Evolutionary conservation across 2,329 filamentous ascomycete genomes (phyloP), one percentile per base, ranked within the genome.

Genomic region (Botrytis pseudocinerea): DNA sequence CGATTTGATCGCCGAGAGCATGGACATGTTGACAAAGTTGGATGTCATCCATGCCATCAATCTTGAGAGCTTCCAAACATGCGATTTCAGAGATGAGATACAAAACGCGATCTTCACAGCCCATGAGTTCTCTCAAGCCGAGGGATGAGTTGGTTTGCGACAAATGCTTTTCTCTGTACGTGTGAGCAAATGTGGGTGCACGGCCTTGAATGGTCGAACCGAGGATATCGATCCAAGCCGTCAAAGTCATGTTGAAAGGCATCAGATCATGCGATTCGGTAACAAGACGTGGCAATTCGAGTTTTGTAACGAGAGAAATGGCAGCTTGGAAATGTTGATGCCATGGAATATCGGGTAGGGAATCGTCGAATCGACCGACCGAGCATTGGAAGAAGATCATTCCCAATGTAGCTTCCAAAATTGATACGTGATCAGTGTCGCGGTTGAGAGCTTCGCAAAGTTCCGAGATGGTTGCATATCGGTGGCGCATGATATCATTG

Each of bases 81-180:
- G 95, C 93, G 79, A 98, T 97, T 84, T 99, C 96, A 2, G 94
- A 97, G 81, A 99, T 97, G 79, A 98, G 87, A 82, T 97, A 98
- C 94, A 99, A 98, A 83, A 98, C 92, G 35, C 91, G 90, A 83
- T 99, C 96, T 76, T 98, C 95, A 82, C 96, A 98, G 78, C 96
- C 96, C 95, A 98, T 98, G 69, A 98, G 88, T 84, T 97, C 94
- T 70, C 92, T 91, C 54, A 99, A 88, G 18, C 96, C 96, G 22
- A 91, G 85, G 72, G 86, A 88, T 35, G 86, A 78, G 82, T 88
- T 88, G 76, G 84, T 82, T 18, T 84, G 82, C 16, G 93, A 92
- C 69, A 97, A 88, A 82, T 97, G 93, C 87, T 98, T 97, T 82
- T 96, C 92, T 68, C 96, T 91, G 84, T 98, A 99, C n/a, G 92